Conservation (phyloP, 1,284 basidiomycete genomes). For the Takashimella tepidaria region DNA sequence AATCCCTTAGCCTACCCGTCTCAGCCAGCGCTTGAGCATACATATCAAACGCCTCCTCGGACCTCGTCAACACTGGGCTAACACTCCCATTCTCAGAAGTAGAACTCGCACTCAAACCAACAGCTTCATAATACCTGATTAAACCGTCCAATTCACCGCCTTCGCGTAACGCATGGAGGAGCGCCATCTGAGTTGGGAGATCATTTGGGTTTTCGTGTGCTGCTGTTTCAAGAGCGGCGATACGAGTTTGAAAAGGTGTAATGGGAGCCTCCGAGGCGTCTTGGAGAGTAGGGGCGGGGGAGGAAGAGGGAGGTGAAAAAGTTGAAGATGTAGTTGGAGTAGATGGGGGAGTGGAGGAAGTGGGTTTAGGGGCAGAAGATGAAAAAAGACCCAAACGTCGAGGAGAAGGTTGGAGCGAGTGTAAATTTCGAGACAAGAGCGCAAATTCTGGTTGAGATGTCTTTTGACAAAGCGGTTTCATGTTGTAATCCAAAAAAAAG, state of each 20-base stretch:
- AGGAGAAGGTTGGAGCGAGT: slow-evolving; percentile 1
- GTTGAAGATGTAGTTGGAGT: slow-evolving; percentile 1
- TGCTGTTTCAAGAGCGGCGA: slow-evolving; percentile 38
- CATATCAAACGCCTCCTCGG: slow-evolving; percentile 31
- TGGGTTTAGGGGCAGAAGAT: slow-evolving; percentile 2
- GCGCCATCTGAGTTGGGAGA: slow-evolving; percentile 26
- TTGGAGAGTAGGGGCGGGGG: neutral
- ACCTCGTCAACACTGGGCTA: slow-evolving; percentile 27
- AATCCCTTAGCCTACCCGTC: slow-evolving; percentile 29
- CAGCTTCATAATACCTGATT: slow-evolving; percentile 36
- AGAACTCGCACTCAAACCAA: slow-evolving; percentile 21
- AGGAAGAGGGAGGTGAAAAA: slow-evolving; percentile 1
- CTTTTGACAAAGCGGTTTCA: no score
- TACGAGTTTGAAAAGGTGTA: slow-evolving; percentile 35
- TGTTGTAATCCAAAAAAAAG: no score
- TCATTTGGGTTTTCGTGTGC: slow-evolving; percentile 24
- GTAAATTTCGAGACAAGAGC: neutral
- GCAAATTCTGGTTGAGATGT: no score
- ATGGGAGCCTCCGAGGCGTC: slow-evolving; percentile 18
- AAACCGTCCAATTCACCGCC: slow-evolving; percentile 34
- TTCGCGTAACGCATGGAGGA: slow-evolving; percentile 31
- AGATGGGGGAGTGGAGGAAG: slow-evolving; percentile 2
- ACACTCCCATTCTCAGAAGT: slow-evolving; percentile 8
- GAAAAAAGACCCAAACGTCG: slow-evolving; percentile 12
- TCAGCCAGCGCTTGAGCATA: slow-evolving; percentile 31